Evolutionary conservation across 805 yeast species (phyloP), one percentile per base, ranked within the genome.

Genomic region (Yarrowia sp.): DNA sequence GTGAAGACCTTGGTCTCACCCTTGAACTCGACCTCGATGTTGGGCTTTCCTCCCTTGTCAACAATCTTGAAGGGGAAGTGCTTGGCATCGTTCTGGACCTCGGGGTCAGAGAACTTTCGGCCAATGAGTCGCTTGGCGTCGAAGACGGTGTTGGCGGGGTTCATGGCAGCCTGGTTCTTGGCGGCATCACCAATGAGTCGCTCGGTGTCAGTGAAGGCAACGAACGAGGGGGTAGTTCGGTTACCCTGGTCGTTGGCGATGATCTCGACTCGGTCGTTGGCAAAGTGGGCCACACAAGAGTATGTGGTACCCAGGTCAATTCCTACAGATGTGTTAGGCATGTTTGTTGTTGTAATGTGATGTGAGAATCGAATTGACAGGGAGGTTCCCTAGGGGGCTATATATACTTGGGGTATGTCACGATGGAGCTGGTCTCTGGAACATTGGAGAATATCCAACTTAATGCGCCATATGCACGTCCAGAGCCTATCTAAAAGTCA

Each of bases 191-290:
- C 97, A 75, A 92, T 92, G 77, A 92, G 85, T 83, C 97, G 89
- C 83, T 94, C 98, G 52, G 93, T 85, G 78, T 92, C 97, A 40
- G 97, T 92, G 87, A 93, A 93, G 65, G 97, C 97, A 72, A 94
- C 98, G 79, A 90, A 93, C 43, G 98, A 92, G 41, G 98, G 98
- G 35, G 98, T 93, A 71, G 97, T 94, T 85, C 98, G 90, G 86
- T 94, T 93, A 85, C 98, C 98, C 84, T 94, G 98, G 81, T 93
- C 97, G 78, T 93, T 93, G 75, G 98, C 97, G 77, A 93, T 87
- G 78, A 93, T 93, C 78, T 94, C 98, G 71, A 93, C 98, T 76
- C 97, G 85, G 78, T 91, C 96, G 75, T 90, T 89, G 64, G 89
- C 79, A 79, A 85, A 87, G 80, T 86, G 92, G 76, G 97, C 98